These are phyloP conservation scores for Retiboletus fuscus DNA, from an alignment of 1,284 basidiomycete genomes.

Conservation along the genomic window DNA sequence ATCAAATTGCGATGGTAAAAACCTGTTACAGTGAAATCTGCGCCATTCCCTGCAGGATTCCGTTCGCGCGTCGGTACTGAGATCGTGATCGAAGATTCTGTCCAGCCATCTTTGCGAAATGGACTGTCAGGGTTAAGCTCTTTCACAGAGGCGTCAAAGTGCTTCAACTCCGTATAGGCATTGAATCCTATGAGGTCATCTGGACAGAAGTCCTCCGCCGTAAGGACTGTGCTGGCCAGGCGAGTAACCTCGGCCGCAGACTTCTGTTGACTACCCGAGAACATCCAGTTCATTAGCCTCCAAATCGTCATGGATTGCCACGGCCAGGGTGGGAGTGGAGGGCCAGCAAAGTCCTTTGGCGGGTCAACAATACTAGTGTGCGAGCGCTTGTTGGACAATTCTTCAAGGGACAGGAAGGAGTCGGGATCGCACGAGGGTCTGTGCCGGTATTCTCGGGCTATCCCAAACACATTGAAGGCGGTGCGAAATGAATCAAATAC, in stretches of 20 bases:
- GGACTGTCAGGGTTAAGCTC: not conserved
- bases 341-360: no score
- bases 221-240: not conserved
- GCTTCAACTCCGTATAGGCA: not conserved
- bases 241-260: no score
- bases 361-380: not conserved
- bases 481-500: conserved; percentile 1
- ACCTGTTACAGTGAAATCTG: not conserved
- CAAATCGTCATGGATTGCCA: conserved; percentile 2
- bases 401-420: not conserved
- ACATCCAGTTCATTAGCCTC: conserved; percentile 20
- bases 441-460: conserved; percentile 5
- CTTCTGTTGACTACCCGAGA: conserved; percentile 3
- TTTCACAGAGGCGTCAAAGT: not conserved
- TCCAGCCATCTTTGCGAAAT: conserved; percentile 14
- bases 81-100: not conserved
- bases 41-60: not conserved
- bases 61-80: not conserved
- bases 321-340: conserved; percentile 26
- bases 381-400: not conserved
- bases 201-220: not conserved
- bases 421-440: not conserved
- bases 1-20: not conserved
- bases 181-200: not conserved
- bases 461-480: not conserved